These are phyloP conservation scores for Aegilops umbellulata DNA, from an alignment of 176 grass and related monocot species.

Conservation along the genomic window DNA sequence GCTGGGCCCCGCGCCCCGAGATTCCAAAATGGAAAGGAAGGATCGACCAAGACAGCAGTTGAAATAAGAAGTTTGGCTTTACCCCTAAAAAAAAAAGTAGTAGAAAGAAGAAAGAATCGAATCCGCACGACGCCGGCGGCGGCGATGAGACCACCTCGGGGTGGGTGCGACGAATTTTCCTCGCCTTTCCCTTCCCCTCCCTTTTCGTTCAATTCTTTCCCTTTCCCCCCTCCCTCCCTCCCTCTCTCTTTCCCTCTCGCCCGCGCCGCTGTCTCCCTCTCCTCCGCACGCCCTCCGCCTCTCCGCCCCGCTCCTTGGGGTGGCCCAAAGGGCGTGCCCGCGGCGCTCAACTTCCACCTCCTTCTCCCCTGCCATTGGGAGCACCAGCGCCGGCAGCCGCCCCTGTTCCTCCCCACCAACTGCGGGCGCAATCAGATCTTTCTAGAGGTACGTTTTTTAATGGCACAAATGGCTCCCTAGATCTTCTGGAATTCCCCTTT, in stretches of 20 bases:
- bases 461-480: neutral
- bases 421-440: neutral
- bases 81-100: too few relatives aligned
- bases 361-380: neutral
- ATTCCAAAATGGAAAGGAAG: too few relatives aligned
- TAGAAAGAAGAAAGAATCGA: neutral
- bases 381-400: too few relatives aligned
- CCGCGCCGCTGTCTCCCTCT: neutral
- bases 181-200: too few relatives aligned
- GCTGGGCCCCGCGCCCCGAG: too few relatives aligned
- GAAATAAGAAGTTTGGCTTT: too few relatives aligned
- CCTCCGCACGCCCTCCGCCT: conserved; percentile 28
- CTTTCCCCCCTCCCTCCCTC: neutral
- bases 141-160: neutral
- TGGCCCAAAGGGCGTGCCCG: conserved; percentile 27
- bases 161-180: conserved; percentile 35
- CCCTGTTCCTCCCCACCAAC: neutral
- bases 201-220: too few relatives aligned
- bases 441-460: neutral
- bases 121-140: conserved; percentile 5
- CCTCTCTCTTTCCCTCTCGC: neutral
- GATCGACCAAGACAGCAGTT: neutral
- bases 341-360: neutral
- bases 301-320: neutral
- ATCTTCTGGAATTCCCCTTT: too few relatives aligned